Evolutionary conservation across 1,284 basidiomycete genomes (phyloP).

Genomic region (Sporisorium iseilematis-ciliati): DNA sequence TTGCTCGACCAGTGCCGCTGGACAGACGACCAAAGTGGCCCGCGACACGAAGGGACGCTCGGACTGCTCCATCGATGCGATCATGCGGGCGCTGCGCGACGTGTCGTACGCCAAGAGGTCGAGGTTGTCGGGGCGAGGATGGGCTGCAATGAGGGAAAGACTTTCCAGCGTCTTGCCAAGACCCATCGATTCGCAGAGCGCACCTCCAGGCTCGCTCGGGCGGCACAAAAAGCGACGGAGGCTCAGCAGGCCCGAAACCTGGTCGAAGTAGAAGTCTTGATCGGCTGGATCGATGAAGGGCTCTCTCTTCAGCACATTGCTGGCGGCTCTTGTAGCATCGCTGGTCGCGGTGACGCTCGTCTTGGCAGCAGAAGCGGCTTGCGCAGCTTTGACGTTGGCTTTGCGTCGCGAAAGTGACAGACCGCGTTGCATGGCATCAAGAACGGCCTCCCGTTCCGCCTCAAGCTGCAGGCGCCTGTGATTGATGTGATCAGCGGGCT

Average conservation of each 20-base stretch:
- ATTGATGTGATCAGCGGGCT: conserved; percentile 15
- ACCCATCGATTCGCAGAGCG: conserved; percentile 59
- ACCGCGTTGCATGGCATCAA: conserved; percentile 32
- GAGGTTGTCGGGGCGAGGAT: conserved; percentile 29
- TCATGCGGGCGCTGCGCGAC: conserved; percentile 47
- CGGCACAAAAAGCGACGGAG: conserved; percentile 44
- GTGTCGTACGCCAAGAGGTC: conserved; percentile 42
- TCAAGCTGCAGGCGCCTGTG: conserved; percentile 34
- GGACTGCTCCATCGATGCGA: conserved; percentile 16
- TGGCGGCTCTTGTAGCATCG: neutral
- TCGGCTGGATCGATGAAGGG: conserved; percentile 43
- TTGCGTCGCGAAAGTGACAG: conserved; percentile 28
- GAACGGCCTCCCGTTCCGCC: conserved; percentile 25
- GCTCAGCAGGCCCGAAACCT: conserved; percentile 45
- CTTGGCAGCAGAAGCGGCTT: neutral
- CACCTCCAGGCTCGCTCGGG: conserved; percentile 48
- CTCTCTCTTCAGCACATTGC: conserved; percentile 23
- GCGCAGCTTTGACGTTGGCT: conserved; percentile 28
- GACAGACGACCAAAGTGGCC: conserved; percentile 55
- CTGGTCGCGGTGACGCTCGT: neutral
- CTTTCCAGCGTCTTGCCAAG: conserved; percentile 56
- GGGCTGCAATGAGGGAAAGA: conserved; percentile 48
- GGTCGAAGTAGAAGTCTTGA: conserved; percentile 43
- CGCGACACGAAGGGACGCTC: conserved; percentile 40
- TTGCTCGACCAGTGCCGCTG: conserved; percentile 52